Evolutionary conservation across 2,329 filamentous ascomycete genomes (phyloP), one percentile per base, ranked within the genome.

Genomic region (Aureobasidium uvarum): DNA sequence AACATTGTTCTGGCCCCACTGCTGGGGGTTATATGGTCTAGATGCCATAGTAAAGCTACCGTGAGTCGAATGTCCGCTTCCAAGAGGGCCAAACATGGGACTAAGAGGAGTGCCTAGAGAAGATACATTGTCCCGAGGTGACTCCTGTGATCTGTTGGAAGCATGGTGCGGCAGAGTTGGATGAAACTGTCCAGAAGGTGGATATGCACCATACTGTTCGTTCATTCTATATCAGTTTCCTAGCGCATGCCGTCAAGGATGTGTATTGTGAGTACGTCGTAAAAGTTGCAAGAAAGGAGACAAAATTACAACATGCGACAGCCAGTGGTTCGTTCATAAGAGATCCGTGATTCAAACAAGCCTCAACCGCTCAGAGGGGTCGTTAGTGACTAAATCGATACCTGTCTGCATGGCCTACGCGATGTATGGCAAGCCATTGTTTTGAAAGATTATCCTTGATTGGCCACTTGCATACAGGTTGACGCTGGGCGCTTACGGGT

Each of bases 21-120:
- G 79, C 70, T 79, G 78, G 41, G 81, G 80, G 70, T 82, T 81
- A 74, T 83, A 83, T 1, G 79, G 66, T 59, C 68, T 69, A 25
- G 69, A 68, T 63, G 69, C 66, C 63, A 71, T 69, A 28, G 67
- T 66, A 31, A 70, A 70, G 51, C 68, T 72, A 28, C 58, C 66
- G 10, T 71, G 71, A 65, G 66, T 70, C 68, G 72, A 73, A 48
- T 69, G 69, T 52, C 69, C 62, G 46, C 70, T 65, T 46, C 67
- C 67, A 51, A 69, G 66, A 41, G 70, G 70, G 50, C 71, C 67
- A 73, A 70, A 70, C 55, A 67, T 62, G 51, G 70, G 71, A 48
- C 68, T 70, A 69, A 73, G 71, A 25, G 72, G 69, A 41, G 69
- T 68, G 60, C 70, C 68, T 41, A 69, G 55, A 46, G 65, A 65